Evolutionary conservation across 1,139 yeast species (phyloP).

Genomic region (Ashbya aceris): DNA sequence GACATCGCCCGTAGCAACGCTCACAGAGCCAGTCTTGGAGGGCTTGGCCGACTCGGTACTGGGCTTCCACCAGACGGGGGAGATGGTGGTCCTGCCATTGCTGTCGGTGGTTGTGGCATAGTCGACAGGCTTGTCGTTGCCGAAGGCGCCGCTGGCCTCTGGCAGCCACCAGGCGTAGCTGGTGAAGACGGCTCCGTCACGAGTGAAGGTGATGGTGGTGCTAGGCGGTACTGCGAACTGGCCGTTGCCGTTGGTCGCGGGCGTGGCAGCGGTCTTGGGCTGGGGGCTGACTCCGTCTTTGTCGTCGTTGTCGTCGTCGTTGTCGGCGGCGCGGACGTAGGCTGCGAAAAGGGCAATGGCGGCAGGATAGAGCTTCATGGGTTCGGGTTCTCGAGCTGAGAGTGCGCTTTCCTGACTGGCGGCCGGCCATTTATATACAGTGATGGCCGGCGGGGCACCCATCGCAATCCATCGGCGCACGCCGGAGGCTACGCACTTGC

Average conservation of each 20-base stretch:
- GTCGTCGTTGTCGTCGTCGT: conserved; percentile 5
- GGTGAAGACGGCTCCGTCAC: conserved; percentile 19
- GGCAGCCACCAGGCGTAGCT: conserved; percentile 30
- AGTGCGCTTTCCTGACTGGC: too few species aligned
- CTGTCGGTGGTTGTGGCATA: conserved; percentile 17
- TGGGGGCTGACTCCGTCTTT: conserved; percentile 1
- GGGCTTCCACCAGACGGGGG: conserved; percentile 10
- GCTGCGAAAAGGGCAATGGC: background rate
- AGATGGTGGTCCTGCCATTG: conserved; percentile 16
- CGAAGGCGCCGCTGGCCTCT: conserved; percentile 13
- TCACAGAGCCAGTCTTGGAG: background rate
- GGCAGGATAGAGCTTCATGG: background rate
- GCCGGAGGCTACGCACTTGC: too few species aligned
- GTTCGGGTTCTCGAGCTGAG: too few species aligned
- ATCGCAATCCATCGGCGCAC: too few species aligned
- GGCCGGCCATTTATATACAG: too few species aligned
- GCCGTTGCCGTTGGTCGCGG: conserved; percentile 1
- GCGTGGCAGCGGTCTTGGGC: conserved; percentile 1
- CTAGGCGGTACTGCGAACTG: conserved; percentile 2
- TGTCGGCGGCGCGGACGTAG: conserved; percentile 3
- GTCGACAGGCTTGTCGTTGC: conserved; percentile 30
- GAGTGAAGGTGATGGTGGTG: conserved; percentile 13
- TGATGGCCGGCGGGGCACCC: too few species aligned
- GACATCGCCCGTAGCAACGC: background rate
- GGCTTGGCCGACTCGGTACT: background rate